A percentile compares a stretch with the other conserved stretches of the same genome.
Evolutionary conservation across 2,329 filamentous ascomycete species (phyloP).

Genomic region (Cercospora sp.): DNA sequence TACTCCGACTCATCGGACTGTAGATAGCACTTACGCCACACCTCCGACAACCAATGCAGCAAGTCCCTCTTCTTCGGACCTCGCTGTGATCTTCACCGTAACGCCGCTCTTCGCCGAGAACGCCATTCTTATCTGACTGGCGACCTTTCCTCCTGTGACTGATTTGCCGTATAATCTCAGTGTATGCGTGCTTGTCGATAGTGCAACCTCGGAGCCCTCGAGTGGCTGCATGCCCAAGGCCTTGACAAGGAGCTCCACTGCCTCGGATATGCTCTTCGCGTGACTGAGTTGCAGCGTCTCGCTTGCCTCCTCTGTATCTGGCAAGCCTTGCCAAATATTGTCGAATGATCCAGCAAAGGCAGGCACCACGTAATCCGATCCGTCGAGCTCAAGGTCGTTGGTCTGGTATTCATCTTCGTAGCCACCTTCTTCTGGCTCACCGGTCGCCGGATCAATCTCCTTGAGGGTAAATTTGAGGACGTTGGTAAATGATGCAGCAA

Average conservation of each 20-base stretch:
- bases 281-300: slow-evolving; percentile 87
- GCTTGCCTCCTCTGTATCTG: slow-evolving; percentile 81
- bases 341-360: slow-evolving; percentile 94
- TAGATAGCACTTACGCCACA: slow-evolving; percentile 61
- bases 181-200: slow-evolving; percentile 86
- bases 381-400: slow-evolving; percentile 84
- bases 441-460: slow-evolving; percentile 93
- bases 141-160: slow-evolving; percentile 83
- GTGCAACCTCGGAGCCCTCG: slow-evolving; percentile 87
- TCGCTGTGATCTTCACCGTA: slow-evolving; percentile 90
- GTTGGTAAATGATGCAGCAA: slow-evolving; percentile 82
- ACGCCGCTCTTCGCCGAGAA: slow-evolving; percentile 90
- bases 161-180: slow-evolving; percentile 97
- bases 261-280: slow-evolving; percentile 93
- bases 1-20: not conserved
- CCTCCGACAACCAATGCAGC: slow-evolving; percentile 81
- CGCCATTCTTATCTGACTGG: slow-evolving; percentile 86
- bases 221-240: slow-evolving; percentile 87
- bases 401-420: slow-evolving; percentile 99
- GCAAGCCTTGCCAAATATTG: slow-evolving; percentile 77
- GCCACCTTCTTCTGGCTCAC: slow-evolving; percentile 84
- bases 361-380: slow-evolving; percentile 91
- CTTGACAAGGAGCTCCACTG: slow-evolving; percentile 85
- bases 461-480: slow-evolving; percentile 95
- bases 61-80: slow-evolving; percentile 90